Percentiles rank a stretch among this genome's conserved stretches.
phyloP scores from a whole-genome alignment of 148 eudicot genomes.

The Silene latifolia region DNA sequence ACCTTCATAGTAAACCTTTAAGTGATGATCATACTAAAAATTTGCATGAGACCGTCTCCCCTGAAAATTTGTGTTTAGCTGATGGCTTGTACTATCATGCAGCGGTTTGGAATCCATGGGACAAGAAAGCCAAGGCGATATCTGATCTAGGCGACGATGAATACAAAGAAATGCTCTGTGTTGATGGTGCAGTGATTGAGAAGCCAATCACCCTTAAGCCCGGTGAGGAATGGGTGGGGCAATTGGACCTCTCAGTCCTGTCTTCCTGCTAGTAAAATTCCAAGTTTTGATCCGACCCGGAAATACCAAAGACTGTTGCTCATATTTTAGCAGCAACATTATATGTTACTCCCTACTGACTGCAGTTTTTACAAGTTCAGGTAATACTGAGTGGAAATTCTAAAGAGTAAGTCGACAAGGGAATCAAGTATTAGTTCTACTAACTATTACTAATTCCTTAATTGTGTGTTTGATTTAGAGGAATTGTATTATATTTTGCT shows the following conservation, averaged over 20 bases:
- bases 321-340: constrained; percentile 35
- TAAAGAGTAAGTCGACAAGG: neutral
- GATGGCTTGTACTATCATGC: neutral
- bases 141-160: constrained; percentile 72
- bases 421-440: neutral
- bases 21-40: too few relatives aligned
- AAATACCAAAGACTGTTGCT: constrained; percentile 27
- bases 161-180: constrained; percentile 74
- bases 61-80: neutral
- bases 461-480: neutral
- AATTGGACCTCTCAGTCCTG: constrained; percentile 56
- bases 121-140: constrained; percentile 61
- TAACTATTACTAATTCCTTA: neutral
- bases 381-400: neutral
- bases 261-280: constrained; percentile 34
- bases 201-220: constrained; percentile 65
- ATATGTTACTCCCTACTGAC: constrained; percentile 17
- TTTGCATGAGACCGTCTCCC: neutral
- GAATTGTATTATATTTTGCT: constrained; percentile 14
- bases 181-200: constrained; percentile 77
- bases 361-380: neutral
- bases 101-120: constrained; percentile 99
- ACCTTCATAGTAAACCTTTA: too few relatives aligned
- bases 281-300: neutral
- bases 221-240: constrained; percentile 77